A percentile compares a stretch with the other conserved stretches of the same genome.
Conservation (phyloP, 106 monocot genomes). For the Dactylorhiza incarnata region DNA sequence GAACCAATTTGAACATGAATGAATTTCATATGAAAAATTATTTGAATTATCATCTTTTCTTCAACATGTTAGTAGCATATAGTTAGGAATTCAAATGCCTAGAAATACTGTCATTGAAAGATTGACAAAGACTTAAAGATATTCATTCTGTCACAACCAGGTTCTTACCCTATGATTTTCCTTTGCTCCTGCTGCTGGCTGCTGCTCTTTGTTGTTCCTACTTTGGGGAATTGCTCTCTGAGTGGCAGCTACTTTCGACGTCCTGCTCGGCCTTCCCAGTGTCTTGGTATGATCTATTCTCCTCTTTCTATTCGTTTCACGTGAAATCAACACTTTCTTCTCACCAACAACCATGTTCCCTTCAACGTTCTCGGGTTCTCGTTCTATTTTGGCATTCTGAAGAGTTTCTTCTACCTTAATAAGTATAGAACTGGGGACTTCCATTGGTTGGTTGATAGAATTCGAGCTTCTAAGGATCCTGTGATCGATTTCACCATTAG, state of each 20-base stretch:
- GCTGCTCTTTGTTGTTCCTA: constrained; percentile 29
- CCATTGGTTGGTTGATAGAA: constrained; percentile 28
- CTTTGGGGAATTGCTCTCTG: constrained; percentile 18
- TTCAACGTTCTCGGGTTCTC: constrained; percentile 38
- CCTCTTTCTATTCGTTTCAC: constrained; percentile 20
- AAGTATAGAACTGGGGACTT: constrained; percentile 21
- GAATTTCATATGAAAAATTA: too few species aligned
- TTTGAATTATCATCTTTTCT: too few species aligned
- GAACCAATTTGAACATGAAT: too few species aligned
- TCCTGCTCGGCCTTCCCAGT: constrained; percentile 37
- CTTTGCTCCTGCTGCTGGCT: constrained; percentile 19
- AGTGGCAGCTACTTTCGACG: constrained; percentile 24
- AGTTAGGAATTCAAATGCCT: too few species aligned
- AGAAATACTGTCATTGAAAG: too few species aligned
- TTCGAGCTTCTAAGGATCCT: constrained; percentile 44
- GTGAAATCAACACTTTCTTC: constrained; percentile 26
- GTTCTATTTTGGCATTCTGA: constrained; percentile 54
- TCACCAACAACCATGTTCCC: constrained; percentile 9
- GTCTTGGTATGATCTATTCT: constrained; percentile 47
- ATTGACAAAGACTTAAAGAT: too few species aligned
- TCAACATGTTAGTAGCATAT: too few species aligned
- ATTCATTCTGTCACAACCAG: constrained; percentile 18
- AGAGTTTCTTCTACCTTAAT: constrained; percentile 36
- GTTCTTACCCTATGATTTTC: constrained; percentile 37
- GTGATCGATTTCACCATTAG: constrained; percentile 22